Base-by-base conservation (phyloP, 164 flowering plant species). In the Paratinospora sagittata region DNA sequence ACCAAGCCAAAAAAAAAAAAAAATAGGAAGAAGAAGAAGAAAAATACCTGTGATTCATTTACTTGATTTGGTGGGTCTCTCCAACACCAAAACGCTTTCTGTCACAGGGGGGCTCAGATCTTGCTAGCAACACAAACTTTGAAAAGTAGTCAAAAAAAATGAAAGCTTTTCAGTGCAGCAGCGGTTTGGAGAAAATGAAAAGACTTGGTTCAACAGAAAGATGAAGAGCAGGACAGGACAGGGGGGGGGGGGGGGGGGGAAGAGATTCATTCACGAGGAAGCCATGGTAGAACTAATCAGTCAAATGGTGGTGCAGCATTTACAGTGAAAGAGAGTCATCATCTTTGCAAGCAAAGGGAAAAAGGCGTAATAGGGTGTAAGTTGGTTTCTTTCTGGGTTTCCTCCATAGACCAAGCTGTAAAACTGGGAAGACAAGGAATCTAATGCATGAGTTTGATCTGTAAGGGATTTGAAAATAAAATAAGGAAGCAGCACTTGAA, bases 361-460 rank as follows among this genome's bases (percentile, higher is more conserved):
- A n/a, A n/a, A n/a, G n/a, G n/a, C n/a, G n/a, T n/a, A n/a, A n/a
- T n/a, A n/a, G n/a, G n/a, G n/a, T n/a, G n/a, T n/a, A n/a, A 30
- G 39, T 64, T 7, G 14, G 19, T 30, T 16, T 66, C 21, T 36
- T 13, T 66, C 19, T 30, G 19, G 41, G 27, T 66, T 27, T 39
- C 57, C 41, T 72, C 66, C 11, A 58, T 52, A 49, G 27, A 72
- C 66, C 74, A 75, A 80, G 82, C 73, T 81, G 80, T 74, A 78
- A 73, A 76, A 71, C 68, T 64, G 55, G 0, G n/a, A n/a, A 66
- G 74, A 65, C 73, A 75, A 73, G 83, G 87, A 83, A 88, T 83
- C 85, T 81, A 43, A 70, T 72, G 70, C 77, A 69, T 82, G 83
- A 78, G 88, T 73, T 83, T 81, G 88, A 87, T 83, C 89, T 84